Base-by-base conservation (phyloP, 2,329 filamentous ascomycete species). In the Fusarium sp. region DNA sequence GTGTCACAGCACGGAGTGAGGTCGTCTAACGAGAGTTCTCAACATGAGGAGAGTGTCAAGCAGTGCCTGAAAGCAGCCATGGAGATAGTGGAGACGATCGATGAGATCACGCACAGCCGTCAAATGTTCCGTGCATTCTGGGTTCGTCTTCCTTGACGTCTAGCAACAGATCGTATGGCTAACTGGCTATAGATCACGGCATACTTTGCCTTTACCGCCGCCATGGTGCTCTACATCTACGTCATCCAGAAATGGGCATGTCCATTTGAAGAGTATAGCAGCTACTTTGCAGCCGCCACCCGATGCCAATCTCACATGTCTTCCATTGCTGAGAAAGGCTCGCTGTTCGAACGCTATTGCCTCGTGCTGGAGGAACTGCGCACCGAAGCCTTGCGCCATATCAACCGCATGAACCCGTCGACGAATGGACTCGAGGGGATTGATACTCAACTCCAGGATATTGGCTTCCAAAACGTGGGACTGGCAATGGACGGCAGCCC, bases 51-150 rank as follows among this genome's bases (percentile, higher is more conserved):
- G 7, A 76, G 75, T 6, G 75, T 78, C 4, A 63, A 69, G 2
- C 73, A 75, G 8, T 78, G 76, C 6, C 52, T 78, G 0, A 66
- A 71, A 16, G 76, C 76, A 0, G 75, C 76, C 0, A 77, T 78
- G 69, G 58, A 76, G 9, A 78, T 71, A 0, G 76, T 76, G 2
- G 66, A 68, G 2, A 59, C 75, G 6, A 76, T 78, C 1, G 71
- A 78, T 16, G 71, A 78, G 2, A 77, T 78, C n/a, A 69, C 69
- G 0, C 75, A 78, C 2, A 74, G 57, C 4, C 67, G 71, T 4
- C 76, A 76, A 16, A 77, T 78, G 75, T 77, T 78, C 1, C 50
- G 74, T 0, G 75, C 76, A 6, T 78, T 78, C 13, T 78, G 76
- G 76, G 75, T 77, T 1, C 1, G 65, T 70, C 9, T 10, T 33